phyloP scores from a whole-genome alignment of 495 filamentous ascomycete species.

The Glutinoglossum americanum region DNA sequence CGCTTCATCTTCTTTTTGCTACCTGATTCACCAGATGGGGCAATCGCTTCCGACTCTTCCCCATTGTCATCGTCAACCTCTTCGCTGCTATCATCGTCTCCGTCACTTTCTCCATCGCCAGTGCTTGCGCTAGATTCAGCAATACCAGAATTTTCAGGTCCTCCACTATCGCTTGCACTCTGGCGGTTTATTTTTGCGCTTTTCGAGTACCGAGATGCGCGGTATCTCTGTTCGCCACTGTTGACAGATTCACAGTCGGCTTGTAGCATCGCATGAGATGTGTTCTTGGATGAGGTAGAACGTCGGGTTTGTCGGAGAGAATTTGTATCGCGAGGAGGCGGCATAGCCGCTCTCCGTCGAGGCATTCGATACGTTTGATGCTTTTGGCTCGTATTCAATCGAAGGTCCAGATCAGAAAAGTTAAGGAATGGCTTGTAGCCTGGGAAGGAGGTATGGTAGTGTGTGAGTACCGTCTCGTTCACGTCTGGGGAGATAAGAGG shows the following conservation, averaged over 20 bases:
- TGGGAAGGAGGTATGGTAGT: background rate
- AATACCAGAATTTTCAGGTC: conserved; percentile 1
- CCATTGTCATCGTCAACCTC: conserved; percentile 25
- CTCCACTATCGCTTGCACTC: background rate
- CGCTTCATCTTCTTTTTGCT: conserved; percentile 9
- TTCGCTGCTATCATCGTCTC: conserved; percentile 21
- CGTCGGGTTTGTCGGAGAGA: background rate
- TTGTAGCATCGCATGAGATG: background rate
- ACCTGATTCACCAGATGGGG: conserved; percentile 29
- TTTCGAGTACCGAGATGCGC: conserved; percentile 2
- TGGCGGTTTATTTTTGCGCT: background rate
- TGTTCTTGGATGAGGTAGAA: background rate
- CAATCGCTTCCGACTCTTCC: conserved; percentile 20
- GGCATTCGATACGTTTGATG: background rate
- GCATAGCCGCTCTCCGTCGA: background rate
- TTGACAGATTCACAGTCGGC: background rate
- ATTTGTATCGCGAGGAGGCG: background rate
- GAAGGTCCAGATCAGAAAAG: background rate
- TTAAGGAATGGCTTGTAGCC: background rate
- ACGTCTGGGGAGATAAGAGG: background rate
- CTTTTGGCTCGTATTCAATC: background rate
- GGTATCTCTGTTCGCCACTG: background rate
- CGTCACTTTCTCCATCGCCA: conserved; percentile 15
- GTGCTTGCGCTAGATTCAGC: conserved; percentile 8
- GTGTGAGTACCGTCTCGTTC: background rate